phyloP scores from a whole-genome alignment of 2,329 filamentous ascomycete species.

The Dactylonectria macrodidyma region DNA sequence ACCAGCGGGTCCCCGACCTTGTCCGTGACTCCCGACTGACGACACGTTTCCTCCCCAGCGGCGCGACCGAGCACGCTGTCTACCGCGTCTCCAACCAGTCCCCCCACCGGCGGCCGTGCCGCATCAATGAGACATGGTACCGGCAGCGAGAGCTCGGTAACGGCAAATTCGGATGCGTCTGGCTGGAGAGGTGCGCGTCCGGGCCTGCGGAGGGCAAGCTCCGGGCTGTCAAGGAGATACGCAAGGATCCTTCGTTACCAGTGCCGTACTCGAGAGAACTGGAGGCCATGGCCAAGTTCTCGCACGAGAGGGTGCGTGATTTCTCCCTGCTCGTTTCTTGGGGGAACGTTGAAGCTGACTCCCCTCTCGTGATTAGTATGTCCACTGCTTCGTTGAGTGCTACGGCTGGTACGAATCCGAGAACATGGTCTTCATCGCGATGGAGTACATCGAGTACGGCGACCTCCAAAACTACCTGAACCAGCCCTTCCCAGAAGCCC shows the following conservation, averaged over 20 bases:
- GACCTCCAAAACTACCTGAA: conserved; percentile 4
- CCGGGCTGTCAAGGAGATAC: conserved; percentile 15
- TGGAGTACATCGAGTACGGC: conserved; percentile 16
- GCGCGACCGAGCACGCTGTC: not conserved
- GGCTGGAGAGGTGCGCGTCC: conserved; percentile 11
- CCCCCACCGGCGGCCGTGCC: not conserved
- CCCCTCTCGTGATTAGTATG: not conserved
- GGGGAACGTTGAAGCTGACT: not conserved
- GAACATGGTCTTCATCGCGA: conserved; percentile 10
- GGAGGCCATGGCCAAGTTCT: conserved; percentile 15
- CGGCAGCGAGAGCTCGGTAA: conserved; percentile 3
- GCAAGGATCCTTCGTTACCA: conserved; percentile 7
- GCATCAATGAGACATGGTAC: not conserved
- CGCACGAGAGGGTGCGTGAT: not conserved
- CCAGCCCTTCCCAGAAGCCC: not conserved
- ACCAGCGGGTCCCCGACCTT: not conserved
- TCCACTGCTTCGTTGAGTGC: conserved; percentile 12
- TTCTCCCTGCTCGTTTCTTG: no score
- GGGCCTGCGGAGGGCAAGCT: conserved; percentile 2
- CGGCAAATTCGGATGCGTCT: conserved; percentile 4
- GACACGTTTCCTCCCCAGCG: not conserved
- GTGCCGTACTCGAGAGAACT: not conserved
- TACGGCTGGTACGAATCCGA: conserved; percentile 11
- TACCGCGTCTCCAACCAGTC: not conserved
- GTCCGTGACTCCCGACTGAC: not conserved